Conservation (phyloP, 2,329 filamentous ascomycete species). For the Ramularia endophylla region DNA sequence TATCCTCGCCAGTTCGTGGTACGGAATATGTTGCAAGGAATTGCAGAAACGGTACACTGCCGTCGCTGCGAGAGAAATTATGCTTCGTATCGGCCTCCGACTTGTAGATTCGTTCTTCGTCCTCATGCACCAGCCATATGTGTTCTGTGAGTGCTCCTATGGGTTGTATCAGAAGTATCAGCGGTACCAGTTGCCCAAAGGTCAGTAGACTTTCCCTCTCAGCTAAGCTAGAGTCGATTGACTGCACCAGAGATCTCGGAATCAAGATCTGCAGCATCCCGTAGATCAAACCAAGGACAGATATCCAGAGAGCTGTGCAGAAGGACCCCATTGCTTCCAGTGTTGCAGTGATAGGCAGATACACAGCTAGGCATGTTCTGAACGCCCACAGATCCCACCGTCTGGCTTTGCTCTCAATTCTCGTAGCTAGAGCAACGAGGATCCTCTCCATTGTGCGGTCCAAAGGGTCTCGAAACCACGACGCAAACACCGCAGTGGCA, state of each 20-base stretch:
- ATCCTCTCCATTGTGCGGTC: conserved; percentile 13
- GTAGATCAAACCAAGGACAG: conserved; percentile 19
- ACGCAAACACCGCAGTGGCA: conserved; percentile 7
- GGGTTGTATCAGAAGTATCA: conserved; percentile 22
- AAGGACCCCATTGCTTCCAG: conserved; percentile 20
- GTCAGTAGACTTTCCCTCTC: conserved; percentile 9
- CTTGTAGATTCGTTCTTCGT: conserved; percentile 5
- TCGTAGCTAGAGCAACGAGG: conserved; percentile 7
- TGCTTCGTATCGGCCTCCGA: too few species aligned
- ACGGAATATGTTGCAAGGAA: conserved; percentile 12
- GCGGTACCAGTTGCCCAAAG: conserved; percentile 24
- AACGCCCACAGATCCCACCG: conserved; percentile 8
- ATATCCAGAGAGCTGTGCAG: conserved; percentile 19
- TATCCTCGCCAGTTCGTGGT: conserved; percentile 4
- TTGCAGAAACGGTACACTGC: conserved; percentile 8
- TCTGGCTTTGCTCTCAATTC: conserved; percentile 5
- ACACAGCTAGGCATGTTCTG: conserved; percentile 11
- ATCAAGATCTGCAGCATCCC: conserved; percentile 22
- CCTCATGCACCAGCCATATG: conserved; percentile 6
- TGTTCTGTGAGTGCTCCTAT: conserved; percentile 18
- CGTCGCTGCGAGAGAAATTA: neutral
- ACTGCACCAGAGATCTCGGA: conserved; percentile 11
- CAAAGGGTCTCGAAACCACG: conserved; percentile 11
- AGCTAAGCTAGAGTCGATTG: conserved; percentile 5
- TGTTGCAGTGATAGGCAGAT: conserved; percentile 9